phyloP scores from a whole-genome alignment of 2,329 filamentous ascomycete genomes.

The Pseudocercospora musae region DNA sequence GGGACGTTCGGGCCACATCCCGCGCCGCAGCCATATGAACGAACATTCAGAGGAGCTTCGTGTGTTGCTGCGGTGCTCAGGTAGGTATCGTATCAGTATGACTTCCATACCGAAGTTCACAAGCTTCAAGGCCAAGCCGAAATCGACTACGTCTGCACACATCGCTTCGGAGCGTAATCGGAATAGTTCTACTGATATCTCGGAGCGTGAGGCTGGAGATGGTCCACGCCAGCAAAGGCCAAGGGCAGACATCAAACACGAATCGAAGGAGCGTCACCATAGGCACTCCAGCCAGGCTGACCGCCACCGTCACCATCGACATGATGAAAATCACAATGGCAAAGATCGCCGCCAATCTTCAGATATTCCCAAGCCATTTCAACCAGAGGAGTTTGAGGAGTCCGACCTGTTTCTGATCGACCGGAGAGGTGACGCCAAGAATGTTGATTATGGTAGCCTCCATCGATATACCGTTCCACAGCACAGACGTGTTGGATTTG shows the following conservation, averaged over 20 bases:
- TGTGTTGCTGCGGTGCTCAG: background rate
- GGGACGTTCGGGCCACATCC: background rate
- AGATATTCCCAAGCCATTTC: background rate
- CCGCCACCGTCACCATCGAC: background rate
- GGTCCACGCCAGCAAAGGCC: background rate
- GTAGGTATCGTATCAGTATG: slow-evolving; percentile 14
- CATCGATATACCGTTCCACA: slow-evolving; percentile 68
- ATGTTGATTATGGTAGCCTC: slow-evolving; percentile 69
- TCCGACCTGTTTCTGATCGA: slow-evolving; percentile 60
- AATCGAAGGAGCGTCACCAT: background rate
- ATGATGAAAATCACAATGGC: background rate
- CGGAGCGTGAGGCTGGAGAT: background rate
- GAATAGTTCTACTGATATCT: no score
- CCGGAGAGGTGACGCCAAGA: slow-evolving; percentile 71
- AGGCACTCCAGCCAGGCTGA: background rate
- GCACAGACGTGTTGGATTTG: slow-evolving; percentile 67
- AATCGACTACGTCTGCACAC: background rate
- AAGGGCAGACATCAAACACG: background rate
- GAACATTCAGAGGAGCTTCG: background rate
- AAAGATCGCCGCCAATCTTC: background rate
- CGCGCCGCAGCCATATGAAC: background rate
- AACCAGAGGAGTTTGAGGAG: slow-evolving; percentile 21
- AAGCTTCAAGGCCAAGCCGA: slow-evolving; percentile 63
- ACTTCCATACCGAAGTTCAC: slow-evolving; percentile 64
- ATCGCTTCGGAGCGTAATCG: no score